Evolutionary conservation across 148 eudicot genomes (phyloP), one percentile per base, ranked within the genome.

Genomic region (Arctostaphylos glauca): DNA sequence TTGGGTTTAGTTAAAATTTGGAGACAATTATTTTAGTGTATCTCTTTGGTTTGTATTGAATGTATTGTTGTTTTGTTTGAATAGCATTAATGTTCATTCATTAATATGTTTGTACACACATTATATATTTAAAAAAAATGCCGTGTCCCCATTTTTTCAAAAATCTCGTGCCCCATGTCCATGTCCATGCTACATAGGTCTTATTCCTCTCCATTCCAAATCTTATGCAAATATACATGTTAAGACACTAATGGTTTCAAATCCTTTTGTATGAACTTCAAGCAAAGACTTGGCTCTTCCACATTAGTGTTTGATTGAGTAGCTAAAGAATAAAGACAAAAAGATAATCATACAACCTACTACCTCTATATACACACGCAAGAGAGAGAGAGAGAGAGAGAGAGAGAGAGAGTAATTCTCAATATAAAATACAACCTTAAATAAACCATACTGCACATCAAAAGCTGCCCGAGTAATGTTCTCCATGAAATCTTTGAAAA

Each of bases 401-500:
- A 44, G 56, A 59, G 58, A 47, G 78, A 16, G 38, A 13, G 41
- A 23, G 13, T 54, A 41, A 75, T 41, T 75, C 31, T 31, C 49
- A 81, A 64, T 53, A 83, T 13, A 74, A 68, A 76, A 70, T 73
- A 87, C 84, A 78, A 96, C 99, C 99, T 96, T 96, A 89, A 96
- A 96, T 82, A 96, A 87, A 49, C 99, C 99, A 87, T 96, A 96
- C 83, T 96, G 99, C 81, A 92, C 87, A 85, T 96, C 99, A 85
- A 96, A 96, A 64, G 98, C 98, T 79, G 99, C 92, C 70, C 93
- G 92, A 83, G 99, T 94, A 72, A 96, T 86, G 86, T 91, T 96
- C 88, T 96, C 99, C 99, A 96, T 96, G 84, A 96, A 96, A 87
- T 96, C 99, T 85, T 96, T 96, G 84, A 96, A 96, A 81, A 96